Evolutionary conservation across 345 rosid species (phyloP), one percentile per base, ranked within the genome.

Genomic region (Lagerstroemia speciosa): DNA sequence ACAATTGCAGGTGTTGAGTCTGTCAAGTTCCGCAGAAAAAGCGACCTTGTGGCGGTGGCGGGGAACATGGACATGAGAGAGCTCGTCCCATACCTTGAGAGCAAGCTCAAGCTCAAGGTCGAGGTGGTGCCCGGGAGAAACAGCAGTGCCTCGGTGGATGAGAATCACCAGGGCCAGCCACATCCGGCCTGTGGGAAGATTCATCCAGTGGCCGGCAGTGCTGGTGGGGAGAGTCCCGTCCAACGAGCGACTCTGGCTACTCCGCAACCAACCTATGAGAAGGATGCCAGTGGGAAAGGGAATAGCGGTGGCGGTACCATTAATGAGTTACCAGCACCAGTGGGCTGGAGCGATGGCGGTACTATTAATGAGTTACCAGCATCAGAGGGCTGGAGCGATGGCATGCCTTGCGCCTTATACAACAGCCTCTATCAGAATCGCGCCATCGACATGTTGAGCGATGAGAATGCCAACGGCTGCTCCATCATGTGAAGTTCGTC

Each of bases 391-490:
- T 22, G 58, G 26, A 24, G 7, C 31, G 2, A 24, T 19, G 17
- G 48, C 48, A 43, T n/a, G n/a, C n/a, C n/a, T n/a, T n/a, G n/a
- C n/a, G n/a, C n/a, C n/a, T n/a, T 3, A 41, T 15, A 41, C 46
- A 3, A 15, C 16, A 2, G 46, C 14, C 46, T 41, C 36, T 17
- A 50, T 20, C 61, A 32, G 0, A 10, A 34, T 29, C 37, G 24
- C 8, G 0, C 26, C 38, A 0, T 8, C 26, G 69, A 50, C 69
- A 32, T 67, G 34, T 48, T 67, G 30, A 67, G 32, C 26, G 69
- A 67, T 0, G 50, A 68, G 64, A 63, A 71, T 78, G 33, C 63
- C 75, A 58, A 71, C 57, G 71, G 55, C 43, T 4, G 69, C 61
- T 67, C 69, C 20, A 48, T 67, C 58, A 67, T 48, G 57, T 19